Percentiles rank a stretch among this genome's conserved stretches.
Conservation (phyloP, 2,329 filamentous ascomycete species). For the Akanthomyces lecanii region DNA sequence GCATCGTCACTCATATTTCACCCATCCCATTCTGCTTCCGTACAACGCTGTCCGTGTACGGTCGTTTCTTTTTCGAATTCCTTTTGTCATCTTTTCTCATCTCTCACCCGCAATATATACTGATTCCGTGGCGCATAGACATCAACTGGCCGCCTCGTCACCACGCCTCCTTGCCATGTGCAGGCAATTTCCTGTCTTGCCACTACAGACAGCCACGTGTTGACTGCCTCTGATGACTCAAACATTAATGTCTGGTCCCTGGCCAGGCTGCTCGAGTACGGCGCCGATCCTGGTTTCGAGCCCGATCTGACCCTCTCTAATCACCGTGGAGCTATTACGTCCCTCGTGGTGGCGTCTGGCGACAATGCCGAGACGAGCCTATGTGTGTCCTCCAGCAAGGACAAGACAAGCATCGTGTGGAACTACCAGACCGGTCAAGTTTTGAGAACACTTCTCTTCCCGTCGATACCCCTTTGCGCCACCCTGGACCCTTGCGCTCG, state of each 20-base stretch:
- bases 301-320: slow-evolving; percentile 74
- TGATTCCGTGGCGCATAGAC: slow-evolving; percentile 42
- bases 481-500: slow-evolving; percentile 78
- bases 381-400: slow-evolving; percentile 76
- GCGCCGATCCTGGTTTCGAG: slow-evolving; percentile 53
- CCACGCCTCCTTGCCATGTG: slow-evolving; percentile 72
- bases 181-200: slow-evolving; percentile 75
- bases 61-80: not conserved
- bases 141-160: slow-evolving; percentile 70
- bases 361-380: slow-evolving; percentile 68
- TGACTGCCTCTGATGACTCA: slow-evolving; percentile 79
- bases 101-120: not conserved
- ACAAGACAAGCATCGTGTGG: slow-evolving; percentile 90
- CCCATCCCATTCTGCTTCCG: not conserved
- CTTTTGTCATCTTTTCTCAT: not conserved
- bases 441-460: slow-evolving; percentile 77
- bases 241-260: slow-evolving; percentile 92
- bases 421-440: slow-evolving; percentile 77
- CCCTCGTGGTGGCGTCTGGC: slow-evolving; percentile 60
- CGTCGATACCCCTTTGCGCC: slow-evolving; percentile 66
- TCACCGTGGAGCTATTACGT: slow-evolving; percentile 70
- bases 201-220: slow-evolving; percentile 65
- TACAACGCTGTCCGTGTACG: not conserved
- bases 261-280: slow-evolving; percentile 62
- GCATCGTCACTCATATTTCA: not conserved